Base-by-base conservation (phyloP, 164 flowering plant genomes). In the Berberis thunbergii region DNA sequence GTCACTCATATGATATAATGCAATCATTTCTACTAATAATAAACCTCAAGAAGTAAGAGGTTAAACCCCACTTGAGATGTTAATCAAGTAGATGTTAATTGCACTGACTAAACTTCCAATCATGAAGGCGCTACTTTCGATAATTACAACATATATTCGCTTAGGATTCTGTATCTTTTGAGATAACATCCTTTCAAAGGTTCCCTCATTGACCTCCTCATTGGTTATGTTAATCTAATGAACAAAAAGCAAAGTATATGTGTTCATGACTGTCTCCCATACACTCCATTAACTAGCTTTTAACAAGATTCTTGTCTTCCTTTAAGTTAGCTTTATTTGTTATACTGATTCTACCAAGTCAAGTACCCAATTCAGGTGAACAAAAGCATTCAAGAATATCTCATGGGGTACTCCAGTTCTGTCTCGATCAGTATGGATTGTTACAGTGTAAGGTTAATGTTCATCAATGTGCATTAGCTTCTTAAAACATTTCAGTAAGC, bases 231-330 rank as follows among this genome's bases (percentile, higher is more conserved):
- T 56, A 70, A 45, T 41, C 43, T 45, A 43, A 46, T 48, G 67
- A 43, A 61, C 58, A 50, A 41, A 13, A 38, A 72, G 82, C 75
- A 82, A 79, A 81, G 82, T 82, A 81, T 64, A 69, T 50, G 67
- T 67, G 69, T 70, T 77, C 75, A 73, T 76, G 77, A 72, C 67
- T 77, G 82, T 77, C 70, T 77, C 78, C 80, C 75, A 66, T 77
- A 74, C 74, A 63, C 73, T 72, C 75, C 85, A 75, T 75, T 77
- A 72, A 58, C 60, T 74, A 76, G 78, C 85, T 80, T 80, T 82
- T 78, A 79, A 69, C 74, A 74, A 75, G 83, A 84, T 80, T 84
- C 83, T 77, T 82, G 79, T 60, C 72, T 70, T 72, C 61, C 74
- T 81, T 80, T 80, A 70, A 73, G 73, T 71, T 67, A 59, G 67